Evolutionary conservation across 768 basidiomycete species (phyloP).

Genomic region (Mrakia hoshinonis): DNA sequence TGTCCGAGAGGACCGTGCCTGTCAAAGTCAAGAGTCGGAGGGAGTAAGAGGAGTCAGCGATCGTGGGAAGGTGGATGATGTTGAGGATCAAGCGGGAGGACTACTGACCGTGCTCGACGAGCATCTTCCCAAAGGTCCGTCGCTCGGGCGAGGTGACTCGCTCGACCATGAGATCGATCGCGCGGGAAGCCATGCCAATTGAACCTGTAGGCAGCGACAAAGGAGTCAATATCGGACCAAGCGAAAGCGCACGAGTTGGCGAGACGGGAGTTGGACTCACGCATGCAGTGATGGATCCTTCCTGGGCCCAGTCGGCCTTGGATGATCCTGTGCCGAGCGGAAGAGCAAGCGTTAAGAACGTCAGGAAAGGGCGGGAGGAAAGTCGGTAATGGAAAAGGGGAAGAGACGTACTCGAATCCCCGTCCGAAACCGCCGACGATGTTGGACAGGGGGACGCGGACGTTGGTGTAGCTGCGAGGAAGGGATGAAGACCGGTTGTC

Average conservation of each 20-base stretch:
- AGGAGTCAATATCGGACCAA: too few relatives aligned
- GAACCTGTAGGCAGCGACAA: constrained; percentile 48
- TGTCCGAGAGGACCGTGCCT: constrained; percentile 83
- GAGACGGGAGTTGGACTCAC: too few relatives aligned
- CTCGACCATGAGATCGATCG: constrained; percentile 77
- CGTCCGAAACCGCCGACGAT: constrained; percentile 70
- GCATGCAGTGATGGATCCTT: constrained; percentile 95
- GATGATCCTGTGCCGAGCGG: constrained; percentile 75
- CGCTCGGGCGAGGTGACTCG: constrained; percentile 84
- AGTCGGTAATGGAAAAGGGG: too few relatives aligned
- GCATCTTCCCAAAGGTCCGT: constrained; percentile 87
- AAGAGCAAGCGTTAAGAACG: too few relatives aligned
- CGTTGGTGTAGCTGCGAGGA: constrained; percentile 61
- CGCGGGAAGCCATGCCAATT: constrained; percentile 74
- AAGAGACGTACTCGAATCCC: constrained; percentile 61
- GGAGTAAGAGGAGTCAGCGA: not conserved
- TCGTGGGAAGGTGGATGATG: not conserved
- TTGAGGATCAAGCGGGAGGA: not conserved
- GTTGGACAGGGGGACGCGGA: constrained; percentile 74
- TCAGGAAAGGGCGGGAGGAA: too few relatives aligned
- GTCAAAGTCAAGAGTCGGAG: not conserved
- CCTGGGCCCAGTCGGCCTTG: constrained; percentile 94
- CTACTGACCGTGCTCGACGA: constrained; percentile 77
- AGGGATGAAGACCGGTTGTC: not conserved
- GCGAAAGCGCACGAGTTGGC: not conserved